phyloP scores from a whole-genome alignment of 2,329 filamentous ascomycete genomes.

The Stagonosporopsis vannaccii region DNA sequence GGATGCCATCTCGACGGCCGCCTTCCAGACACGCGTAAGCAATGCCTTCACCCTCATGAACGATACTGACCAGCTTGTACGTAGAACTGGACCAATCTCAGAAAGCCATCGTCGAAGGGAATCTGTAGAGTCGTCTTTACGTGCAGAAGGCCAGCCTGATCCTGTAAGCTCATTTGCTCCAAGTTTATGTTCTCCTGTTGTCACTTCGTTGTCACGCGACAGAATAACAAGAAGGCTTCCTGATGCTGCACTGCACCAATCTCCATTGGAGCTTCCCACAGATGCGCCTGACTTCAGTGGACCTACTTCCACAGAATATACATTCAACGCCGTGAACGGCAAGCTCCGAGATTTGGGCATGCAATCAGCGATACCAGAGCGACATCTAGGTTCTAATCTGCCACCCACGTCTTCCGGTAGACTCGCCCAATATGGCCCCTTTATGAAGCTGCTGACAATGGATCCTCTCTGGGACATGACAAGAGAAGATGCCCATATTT shows the following conservation, averaged over 20 bases:
- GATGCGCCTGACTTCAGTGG: slow-evolving; percentile 16
- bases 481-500: slow-evolving; percentile 6
- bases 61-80: not conserved
- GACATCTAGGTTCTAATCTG: slow-evolving; percentile 2
- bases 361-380: slow-evolving; percentile 19
- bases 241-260: not conserved
- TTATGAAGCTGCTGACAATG: slow-evolving; percentile 20
- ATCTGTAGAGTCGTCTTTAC: not conserved
- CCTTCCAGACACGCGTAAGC: not conserved
- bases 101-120: too few relatives aligned
- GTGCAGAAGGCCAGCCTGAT: not conserved
- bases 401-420: slow-evolving; percentile 11
- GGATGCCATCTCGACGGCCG: not conserved
- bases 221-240: not conserved
- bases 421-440: slow-evolving; percentile 18
- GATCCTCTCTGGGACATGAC: slow-evolving; percentile 22
- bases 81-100: not conserved
- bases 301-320: slow-evolving; percentile 19
- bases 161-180: not conserved
- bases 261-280: slow-evolving; percentile 7
- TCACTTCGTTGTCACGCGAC: not conserved
- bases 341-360: slow-evolving; percentile 21
- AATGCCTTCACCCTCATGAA: too few relatives aligned
- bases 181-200: not conserved
- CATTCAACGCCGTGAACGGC: slow-evolving; percentile 19